These are phyloP conservation scores for Mycena crocata DNA, from an alignment of 768 basidiomycete species.

Conservation along the genomic window DNA sequence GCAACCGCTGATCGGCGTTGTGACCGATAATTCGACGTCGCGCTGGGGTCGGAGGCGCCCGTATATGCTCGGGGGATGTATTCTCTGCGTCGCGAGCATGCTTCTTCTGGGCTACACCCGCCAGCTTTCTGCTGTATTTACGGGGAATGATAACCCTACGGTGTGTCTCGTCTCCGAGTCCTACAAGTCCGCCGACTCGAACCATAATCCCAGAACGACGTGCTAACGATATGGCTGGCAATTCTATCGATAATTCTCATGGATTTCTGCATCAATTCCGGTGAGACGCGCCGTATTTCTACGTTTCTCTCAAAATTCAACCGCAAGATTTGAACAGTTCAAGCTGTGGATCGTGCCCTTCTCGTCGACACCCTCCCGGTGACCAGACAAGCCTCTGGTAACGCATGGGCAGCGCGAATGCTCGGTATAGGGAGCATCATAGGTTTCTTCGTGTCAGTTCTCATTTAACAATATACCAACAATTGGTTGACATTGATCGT, in stretches of 20 bases:
- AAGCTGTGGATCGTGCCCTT: slow-evolving; percentile 91
- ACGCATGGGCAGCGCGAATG: slow-evolving; percentile 98
- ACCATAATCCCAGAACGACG: slow-evolving; percentile 62
- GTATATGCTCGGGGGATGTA: slow-evolving; percentile 81
- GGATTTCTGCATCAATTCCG: slow-evolving; percentile 71
- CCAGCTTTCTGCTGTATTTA: slow-evolving; percentile 67
- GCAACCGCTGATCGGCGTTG: slow-evolving; percentile 89
- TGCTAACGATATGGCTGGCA: slow-evolving; percentile 81
- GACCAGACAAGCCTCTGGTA: slow-evolving; percentile 81
- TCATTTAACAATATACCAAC: not conserved
- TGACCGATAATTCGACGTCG: slow-evolving; percentile 89
- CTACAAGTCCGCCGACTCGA: not conserved
- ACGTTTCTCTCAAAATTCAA: no score
- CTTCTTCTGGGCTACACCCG: slow-evolving; percentile 87
- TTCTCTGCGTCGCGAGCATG: slow-evolving; percentile 78
- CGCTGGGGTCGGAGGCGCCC: slow-evolving; percentile 91
- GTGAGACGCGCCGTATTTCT: no score
- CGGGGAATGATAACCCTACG: slow-evolving; percentile 42
- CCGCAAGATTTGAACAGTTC: no score
- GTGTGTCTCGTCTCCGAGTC: slow-evolving; percentile 38
- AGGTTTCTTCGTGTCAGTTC: slow-evolving; percentile 87
- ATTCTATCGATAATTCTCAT: slow-evolving; percentile 76
- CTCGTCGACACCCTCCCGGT: slow-evolving; percentile 88
- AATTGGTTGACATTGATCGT: not conserved
- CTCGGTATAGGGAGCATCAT: slow-evolving; percentile 85